Conservation (phyloP, 1,139 yeast genomes). For the Candida sp. region DNA sequence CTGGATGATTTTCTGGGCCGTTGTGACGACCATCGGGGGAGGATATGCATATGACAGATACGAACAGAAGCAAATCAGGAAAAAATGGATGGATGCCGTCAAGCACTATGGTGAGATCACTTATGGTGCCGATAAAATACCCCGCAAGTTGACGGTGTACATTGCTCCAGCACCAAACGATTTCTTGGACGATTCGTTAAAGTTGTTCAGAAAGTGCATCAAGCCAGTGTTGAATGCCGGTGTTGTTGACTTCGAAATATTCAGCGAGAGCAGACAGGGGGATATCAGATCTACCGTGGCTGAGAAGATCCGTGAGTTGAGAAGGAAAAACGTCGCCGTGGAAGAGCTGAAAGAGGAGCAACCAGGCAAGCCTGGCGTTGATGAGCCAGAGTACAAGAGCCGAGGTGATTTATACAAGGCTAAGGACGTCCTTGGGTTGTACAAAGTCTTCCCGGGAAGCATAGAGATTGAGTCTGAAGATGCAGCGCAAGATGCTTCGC, state of each 20-base stretch:
- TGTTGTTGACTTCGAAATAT: constrained; percentile 84
- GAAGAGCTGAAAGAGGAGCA: constrained; percentile 7
- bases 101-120: constrained; percentile 45
- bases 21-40: constrained; percentile 68
- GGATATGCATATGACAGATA: constrained; percentile 80
- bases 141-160: constrained; percentile 81
- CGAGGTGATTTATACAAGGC: constrained; percentile 52
- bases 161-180: constrained; percentile 98
- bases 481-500: constrained; percentile 38
- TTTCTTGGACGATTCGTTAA: constrained; percentile 75
- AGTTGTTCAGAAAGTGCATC: constrained; percentile 76
- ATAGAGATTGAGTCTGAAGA: constrained; percentile 51
- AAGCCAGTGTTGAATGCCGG: constrained; percentile 89
- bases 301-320: constrained; percentile 72
- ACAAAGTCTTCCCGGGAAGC: constrained; percentile 39
- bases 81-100: constrained; percentile 69
- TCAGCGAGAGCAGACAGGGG: constrained; percentile 84
- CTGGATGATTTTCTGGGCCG: constrained; percentile 91
- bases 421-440: constrained; percentile 63
- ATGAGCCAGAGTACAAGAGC: constrained; percentile 24
- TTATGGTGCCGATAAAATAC: constrained; percentile 47
- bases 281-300: constrained; percentile 85
- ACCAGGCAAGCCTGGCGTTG: constrained; percentile 7
- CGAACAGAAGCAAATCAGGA: constrained; percentile 69
- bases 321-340: constrained; percentile 35